phyloP scores from a whole-genome alignment of 2,329 filamentous ascomycete species.

The Myriangium duriaei region DNA sequence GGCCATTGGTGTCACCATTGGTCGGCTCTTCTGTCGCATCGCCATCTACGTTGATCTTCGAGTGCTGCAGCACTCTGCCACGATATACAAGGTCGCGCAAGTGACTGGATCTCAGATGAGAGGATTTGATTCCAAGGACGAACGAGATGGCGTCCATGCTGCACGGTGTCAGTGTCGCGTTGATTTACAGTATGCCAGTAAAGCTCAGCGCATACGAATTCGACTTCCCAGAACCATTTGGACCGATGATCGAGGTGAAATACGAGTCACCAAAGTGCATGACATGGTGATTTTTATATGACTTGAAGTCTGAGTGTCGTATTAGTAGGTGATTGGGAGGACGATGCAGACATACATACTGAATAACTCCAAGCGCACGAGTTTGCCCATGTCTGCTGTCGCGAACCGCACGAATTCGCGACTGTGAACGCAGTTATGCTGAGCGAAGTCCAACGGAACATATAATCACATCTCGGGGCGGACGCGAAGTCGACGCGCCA shows the following conservation, averaged over 20 bases:
- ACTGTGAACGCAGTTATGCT: too few relatives aligned
- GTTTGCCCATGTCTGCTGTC: conserved; percentile 69
- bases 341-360: conserved; percentile 44
- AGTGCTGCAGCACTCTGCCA: conserved; percentile 80
- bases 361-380: conserved; percentile 86
- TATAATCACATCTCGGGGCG: not conserved
- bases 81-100: conserved; percentile 93
- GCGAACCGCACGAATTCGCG: too few relatives aligned
- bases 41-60: conserved; percentile 83
- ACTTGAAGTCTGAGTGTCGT: conserved; percentile 72
- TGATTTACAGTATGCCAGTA: conserved; percentile 2
- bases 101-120: conserved; percentile 88
- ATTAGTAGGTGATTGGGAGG: not conserved
- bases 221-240: conserved; percentile 98
- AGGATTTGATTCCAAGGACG: conserved; percentile 95
- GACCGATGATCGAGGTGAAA: conserved; percentile 97
- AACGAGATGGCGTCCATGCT: conserved; percentile 99
- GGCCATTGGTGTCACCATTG: conserved; percentile 45
- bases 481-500: conserved; percentile 8
- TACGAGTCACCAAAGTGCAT: conserved; percentile 95
- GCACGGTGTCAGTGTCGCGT: conserved; percentile 6
- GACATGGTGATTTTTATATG: conserved; percentile 92
- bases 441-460: not conserved
- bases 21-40: conserved; percentile 42
- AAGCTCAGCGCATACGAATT: conserved; percentile 62